A percentile compares a stretch with the other conserved stretches of the same genome.
Conservation (phyloP, 257 asterid species). For the Nicotiana benthamiana region DNA sequence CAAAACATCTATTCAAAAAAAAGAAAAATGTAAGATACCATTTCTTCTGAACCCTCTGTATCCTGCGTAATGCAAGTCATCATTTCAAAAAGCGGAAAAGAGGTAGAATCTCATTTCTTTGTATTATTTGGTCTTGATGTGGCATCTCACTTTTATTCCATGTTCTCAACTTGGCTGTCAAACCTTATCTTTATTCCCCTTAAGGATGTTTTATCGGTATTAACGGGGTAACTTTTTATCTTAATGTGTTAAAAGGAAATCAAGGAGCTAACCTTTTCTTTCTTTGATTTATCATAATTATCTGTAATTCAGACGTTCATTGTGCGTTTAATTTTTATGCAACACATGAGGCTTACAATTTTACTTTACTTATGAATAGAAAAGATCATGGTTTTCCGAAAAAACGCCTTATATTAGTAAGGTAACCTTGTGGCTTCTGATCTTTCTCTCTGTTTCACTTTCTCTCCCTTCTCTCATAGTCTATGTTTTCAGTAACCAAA, state of each 20-base stretch:
- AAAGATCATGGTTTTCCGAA: background rate
- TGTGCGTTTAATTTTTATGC: background rate
- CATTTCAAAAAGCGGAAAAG: background rate
- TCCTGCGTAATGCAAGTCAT: background rate
- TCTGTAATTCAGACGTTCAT: background rate
- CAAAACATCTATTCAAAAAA: background rate
- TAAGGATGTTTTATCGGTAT: background rate
- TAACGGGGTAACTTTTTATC: background rate
- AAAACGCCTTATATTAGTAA: background rate
- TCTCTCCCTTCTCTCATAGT: background rate
- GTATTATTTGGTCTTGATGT: background rate
- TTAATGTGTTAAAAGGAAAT: background rate
- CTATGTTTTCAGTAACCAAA: background rate
- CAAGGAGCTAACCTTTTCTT: background rate
- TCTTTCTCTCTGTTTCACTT: background rate
- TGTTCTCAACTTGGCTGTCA: background rate
- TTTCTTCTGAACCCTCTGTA: background rate
- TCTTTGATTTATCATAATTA: background rate
- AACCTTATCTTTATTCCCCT: background rate
- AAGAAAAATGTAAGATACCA: background rate
- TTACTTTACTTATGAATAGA: background rate
- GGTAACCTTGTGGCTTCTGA: background rate
- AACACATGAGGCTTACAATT: background rate
- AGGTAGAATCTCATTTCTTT: background rate
- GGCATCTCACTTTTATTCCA: background rate